phyloP scores from a whole-genome alignment of 2,329 filamentous ascomycete species.

The Botrytis fabae region DNA sequence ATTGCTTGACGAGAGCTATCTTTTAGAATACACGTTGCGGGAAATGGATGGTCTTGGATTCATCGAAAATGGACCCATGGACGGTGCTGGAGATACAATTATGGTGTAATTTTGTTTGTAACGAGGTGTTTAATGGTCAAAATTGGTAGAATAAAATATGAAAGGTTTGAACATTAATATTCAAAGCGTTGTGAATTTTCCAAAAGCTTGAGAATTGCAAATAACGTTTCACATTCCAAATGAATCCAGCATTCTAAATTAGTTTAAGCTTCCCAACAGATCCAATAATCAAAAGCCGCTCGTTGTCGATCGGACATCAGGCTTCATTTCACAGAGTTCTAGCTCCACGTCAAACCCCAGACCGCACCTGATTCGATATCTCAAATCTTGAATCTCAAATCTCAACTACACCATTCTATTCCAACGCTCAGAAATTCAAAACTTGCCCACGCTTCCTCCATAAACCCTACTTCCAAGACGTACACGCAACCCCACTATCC shows the following conservation, averaged over 20 bases:
- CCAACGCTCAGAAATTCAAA: background rate
- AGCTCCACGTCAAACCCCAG: background rate
- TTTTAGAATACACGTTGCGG: conserved; percentile 88
- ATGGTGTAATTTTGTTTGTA: conserved; percentile 18
- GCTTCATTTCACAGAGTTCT: background rate
- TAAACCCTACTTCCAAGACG: background rate
- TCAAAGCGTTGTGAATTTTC: too few species aligned
- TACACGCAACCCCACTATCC: background rate
- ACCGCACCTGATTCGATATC: background rate
- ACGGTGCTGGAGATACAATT: conserved; percentile 17
- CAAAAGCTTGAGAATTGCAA: too few species aligned
- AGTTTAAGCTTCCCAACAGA: background rate
- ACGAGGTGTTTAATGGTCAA: background rate
- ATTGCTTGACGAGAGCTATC: conserved; percentile 87
- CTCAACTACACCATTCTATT: background rate
- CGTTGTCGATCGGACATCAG: background rate
- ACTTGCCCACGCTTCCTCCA: background rate
- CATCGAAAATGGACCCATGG: conserved; percentile 20
- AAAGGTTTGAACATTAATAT: background rate
- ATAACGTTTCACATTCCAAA: background rate
- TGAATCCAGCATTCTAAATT: background rate
- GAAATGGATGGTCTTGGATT: conserved; percentile 72
- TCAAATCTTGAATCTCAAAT: background rate
- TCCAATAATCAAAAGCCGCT: background rate
- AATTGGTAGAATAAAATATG: background rate